Conservation (phyloP, 164 flowering plant genomes). For the Aristolochia fimbriata region DNA sequence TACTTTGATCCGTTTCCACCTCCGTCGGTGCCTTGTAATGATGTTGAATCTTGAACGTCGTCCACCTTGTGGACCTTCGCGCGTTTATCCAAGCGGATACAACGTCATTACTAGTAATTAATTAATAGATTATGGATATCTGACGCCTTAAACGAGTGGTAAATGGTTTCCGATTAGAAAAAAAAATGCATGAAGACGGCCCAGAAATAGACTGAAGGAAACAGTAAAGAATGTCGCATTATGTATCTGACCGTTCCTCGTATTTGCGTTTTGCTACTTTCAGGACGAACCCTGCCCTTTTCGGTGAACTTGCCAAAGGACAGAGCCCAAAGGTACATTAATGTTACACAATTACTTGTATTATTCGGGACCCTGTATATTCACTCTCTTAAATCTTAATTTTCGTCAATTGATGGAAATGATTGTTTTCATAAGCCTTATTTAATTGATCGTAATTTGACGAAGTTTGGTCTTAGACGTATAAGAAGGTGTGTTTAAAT, state of each 20-base stretch:
- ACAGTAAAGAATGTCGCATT: not conserved
- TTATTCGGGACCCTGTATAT: too few species aligned
- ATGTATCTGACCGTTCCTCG: too few species aligned
- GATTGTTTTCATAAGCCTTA: too few species aligned
- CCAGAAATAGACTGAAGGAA: not conserved
- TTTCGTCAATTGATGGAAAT: too few species aligned
- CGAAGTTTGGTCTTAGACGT: too few species aligned
- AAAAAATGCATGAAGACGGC: not conserved
- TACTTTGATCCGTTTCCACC: not conserved
- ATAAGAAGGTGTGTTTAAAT: too few species aligned
- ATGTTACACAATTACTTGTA: too few species aligned
- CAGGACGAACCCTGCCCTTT: conserved; percentile 70
- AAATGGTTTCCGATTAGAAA: not conserved
- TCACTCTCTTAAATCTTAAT: too few species aligned
- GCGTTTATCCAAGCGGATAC: not conserved
- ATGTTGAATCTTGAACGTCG: too few species aligned
- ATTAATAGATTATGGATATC: not conserved
- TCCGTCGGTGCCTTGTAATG: too few species aligned
- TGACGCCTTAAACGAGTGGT: not conserved
- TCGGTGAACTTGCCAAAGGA: conserved; percentile 67
- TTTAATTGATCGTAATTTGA: too few species aligned
- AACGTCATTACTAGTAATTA: too few species aligned
- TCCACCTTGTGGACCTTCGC: not conserved
- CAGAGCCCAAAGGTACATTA: conserved; percentile 77
- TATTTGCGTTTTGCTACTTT: conserved; percentile 1